Evolutionary conservation across 2,329 filamentous ascomycete species (phyloP).

Genomic region (Fusarium neocosmosporiellum): DNA sequence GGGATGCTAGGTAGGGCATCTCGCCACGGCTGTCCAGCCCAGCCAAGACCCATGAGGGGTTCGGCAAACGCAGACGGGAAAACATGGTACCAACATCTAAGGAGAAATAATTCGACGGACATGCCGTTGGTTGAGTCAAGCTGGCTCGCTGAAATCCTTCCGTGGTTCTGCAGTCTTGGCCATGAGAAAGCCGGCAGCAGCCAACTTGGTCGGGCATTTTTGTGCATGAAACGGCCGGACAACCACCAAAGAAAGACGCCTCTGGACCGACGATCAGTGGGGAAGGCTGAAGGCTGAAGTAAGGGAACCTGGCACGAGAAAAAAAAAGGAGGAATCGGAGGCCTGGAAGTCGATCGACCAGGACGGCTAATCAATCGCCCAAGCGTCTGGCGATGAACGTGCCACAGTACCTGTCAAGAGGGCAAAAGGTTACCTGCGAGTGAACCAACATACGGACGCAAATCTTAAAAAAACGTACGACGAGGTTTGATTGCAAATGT

Average conservation of each 20-base stretch:
- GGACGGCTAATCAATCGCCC: slow-evolving; percentile 13
- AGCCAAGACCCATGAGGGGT: not conserved
- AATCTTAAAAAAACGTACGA: slow-evolving; percentile 25
- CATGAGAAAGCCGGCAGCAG: not conserved
- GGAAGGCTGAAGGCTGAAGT: not conserved
- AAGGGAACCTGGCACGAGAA: not conserved
- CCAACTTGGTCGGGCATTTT: slow-evolving; percentile 18
- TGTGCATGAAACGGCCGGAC: slow-evolving; percentile 22
- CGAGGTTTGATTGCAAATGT: not conserved
- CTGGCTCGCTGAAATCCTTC: not conserved
- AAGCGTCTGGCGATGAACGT: slow-evolving; percentile 27
- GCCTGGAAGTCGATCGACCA: slow-evolving; percentile 1
- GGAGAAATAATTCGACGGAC: not conserved
- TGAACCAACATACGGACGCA: not conserved
- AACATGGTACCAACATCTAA: not conserved
- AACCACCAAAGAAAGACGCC: not conserved
- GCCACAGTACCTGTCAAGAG: not conserved
- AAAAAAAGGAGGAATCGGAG: slow-evolving; percentile 5
- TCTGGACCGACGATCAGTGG: slow-evolving; percentile 22
- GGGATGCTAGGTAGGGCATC: not conserved
- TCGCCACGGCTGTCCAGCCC: not conserved
- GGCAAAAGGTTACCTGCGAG: not conserved
- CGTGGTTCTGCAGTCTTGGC: not conserved
- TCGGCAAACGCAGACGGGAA: slow-evolving; percentile 1
- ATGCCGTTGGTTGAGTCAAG: not conserved